phyloP scores from a whole-genome alignment of 1,284 basidiomycete genomes.

The Fomes fomentarius region DNA sequence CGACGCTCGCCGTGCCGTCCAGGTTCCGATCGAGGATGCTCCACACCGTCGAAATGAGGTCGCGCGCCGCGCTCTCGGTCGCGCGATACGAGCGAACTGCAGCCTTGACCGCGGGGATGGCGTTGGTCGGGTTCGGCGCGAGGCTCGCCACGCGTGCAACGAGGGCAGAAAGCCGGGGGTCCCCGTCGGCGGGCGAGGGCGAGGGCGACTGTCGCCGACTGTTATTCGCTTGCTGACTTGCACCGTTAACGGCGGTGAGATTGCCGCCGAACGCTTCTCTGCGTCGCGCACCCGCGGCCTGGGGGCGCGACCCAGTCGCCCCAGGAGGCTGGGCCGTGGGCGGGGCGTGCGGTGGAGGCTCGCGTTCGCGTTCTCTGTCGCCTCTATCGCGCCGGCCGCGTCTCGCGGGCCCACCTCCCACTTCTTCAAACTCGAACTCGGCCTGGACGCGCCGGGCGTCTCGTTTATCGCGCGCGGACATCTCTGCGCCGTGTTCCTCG shows the following conservation, averaged over 20 bases:
- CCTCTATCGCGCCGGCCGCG: constrained; percentile 41
- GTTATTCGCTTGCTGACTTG: constrained; percentile 34
- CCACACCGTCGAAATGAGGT: constrained; percentile 88
- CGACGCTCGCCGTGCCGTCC: constrained; percentile 77
- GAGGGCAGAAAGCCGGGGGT: constrained; percentile 72
- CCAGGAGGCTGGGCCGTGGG: constrained; percentile 23
- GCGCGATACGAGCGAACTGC: constrained; percentile 81
- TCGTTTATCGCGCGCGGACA: constrained; percentile 78
- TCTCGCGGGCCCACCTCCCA: constrained; percentile 38
- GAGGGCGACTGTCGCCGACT: constrained; percentile 47
- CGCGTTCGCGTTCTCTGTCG: constrained; percentile 52
- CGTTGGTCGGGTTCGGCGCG: constrained; percentile 72
- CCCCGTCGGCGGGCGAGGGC: constrained; percentile 50
- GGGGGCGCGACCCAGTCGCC: constrained; percentile 28
- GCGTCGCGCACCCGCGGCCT: constrained; percentile 40
- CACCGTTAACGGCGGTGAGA: constrained; percentile 53
- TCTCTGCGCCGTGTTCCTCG: constrained; percentile 81
- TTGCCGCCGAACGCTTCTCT: constrained; percentile 68
- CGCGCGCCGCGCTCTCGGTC: constrained; percentile 80
- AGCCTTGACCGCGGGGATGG: constrained; percentile 77
- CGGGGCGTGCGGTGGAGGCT: constrained; percentile 38
- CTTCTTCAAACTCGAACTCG: constrained; percentile 78
- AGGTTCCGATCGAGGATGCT: constrained; percentile 80
- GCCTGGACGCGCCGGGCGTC: constrained; percentile 81
- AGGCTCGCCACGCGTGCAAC: constrained; percentile 69